phyloP scores from a whole-genome alignment of 2,329 filamentous ascomycete species.

The Penicillium sp. region DNA sequence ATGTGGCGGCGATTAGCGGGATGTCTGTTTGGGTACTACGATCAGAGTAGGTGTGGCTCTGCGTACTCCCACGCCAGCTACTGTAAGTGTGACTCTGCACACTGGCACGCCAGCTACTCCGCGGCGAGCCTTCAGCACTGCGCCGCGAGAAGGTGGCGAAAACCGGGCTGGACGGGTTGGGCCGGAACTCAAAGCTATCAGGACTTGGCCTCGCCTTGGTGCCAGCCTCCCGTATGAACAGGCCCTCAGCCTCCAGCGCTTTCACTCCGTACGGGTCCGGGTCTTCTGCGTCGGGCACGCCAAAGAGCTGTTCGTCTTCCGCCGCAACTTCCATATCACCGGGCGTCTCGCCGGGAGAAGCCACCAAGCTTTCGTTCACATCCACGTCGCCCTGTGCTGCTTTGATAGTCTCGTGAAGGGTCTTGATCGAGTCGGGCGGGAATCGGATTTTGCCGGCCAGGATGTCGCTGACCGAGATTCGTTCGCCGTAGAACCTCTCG shows the following conservation, averaged over 20 bases:
- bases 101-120: slow-evolving; percentile 65
- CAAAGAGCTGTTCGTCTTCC: slow-evolving; percentile 52
- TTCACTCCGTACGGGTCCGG: slow-evolving; percentile 89
- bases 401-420: slow-evolving; percentile 77
- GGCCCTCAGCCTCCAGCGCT: slow-evolving; percentile 74
- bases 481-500: slow-evolving; percentile 73
- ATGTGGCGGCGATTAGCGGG: slow-evolving; percentile 27
- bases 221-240: slow-evolving; percentile 88
- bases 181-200: slow-evolving; percentile 77
- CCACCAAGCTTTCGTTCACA: slow-evolving; percentile 64
- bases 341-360: slow-evolving; percentile 65
- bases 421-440: slow-evolving; percentile 53
- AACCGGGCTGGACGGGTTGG: slow-evolving; percentile 67
- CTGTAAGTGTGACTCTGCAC: slow-evolving; percentile 58
- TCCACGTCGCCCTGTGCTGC: slow-evolving; percentile 78
- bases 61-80: slow-evolving; percentile 68
- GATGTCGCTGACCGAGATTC: slow-evolving; percentile 59
- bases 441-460: slow-evolving; percentile 56
- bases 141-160: slow-evolving; percentile 57
- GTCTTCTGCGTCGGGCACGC: slow-evolving; percentile 72
- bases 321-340: slow-evolving; percentile 62
- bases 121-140: slow-evolving; percentile 62
- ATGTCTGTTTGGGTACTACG: slow-evolving; percentile 63
- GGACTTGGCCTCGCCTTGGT: slow-evolving; percentile 67
- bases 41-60: slow-evolving; percentile 56